Evolutionary conservation across 2,329 filamentous ascomycete species (phyloP).

Genomic region (Lasiodiplodia theobromae): DNA sequence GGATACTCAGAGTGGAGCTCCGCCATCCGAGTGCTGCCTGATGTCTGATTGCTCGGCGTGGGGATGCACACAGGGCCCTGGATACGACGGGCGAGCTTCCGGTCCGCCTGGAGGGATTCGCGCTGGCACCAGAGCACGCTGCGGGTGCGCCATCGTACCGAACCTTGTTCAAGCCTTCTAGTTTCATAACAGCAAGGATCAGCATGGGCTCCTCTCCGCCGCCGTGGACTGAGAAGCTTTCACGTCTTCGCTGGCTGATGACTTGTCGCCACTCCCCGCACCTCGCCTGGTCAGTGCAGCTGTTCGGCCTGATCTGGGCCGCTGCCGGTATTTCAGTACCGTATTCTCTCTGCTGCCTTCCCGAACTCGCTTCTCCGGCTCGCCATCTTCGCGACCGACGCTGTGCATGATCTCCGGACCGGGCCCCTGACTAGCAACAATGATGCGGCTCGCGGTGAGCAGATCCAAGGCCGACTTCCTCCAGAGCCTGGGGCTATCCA

Average conservation of each 20-base stretch:
- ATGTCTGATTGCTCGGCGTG: no score
- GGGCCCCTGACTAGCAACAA: neutral
- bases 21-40: no score
- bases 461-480: conserved; percentile 48
- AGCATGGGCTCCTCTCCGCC: neutral
- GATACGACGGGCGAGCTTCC: no score
- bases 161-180: neutral
- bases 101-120: no score
- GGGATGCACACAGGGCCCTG: neutral
- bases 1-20: no score
- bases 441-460: conserved; percentile 10
- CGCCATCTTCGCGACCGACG: neutral
- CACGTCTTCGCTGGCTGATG: neutral
- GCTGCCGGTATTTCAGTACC: neutral
- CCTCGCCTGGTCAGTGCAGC: neutral
- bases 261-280: neutral
- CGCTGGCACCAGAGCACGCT: neutral
- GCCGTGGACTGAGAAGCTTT: neutral
- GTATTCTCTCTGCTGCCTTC: neutral
- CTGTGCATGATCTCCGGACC: neutral
- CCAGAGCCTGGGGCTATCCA: conserved; percentile 49
- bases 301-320: neutral
- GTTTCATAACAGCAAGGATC: neutral
- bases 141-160: neutral
- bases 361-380: neutral